Base-by-base conservation (phyloP, 164 flowering plant species). In the Litsea cubeba region DNA sequence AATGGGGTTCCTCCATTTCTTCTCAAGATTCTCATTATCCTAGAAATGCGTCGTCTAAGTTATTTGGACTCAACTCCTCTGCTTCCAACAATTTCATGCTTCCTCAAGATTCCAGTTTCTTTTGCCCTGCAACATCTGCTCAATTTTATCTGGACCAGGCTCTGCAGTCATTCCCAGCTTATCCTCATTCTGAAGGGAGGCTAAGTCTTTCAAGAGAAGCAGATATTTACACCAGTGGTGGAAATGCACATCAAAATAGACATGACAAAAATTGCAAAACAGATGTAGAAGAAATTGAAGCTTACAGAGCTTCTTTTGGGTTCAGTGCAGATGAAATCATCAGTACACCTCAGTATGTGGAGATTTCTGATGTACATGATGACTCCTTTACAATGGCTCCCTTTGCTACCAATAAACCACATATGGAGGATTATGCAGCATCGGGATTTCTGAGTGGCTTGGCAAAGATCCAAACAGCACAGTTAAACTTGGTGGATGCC, bases 301-400 rank as follows among this genome's bases (percentile, higher is more conserved):
- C 99, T 71, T 95, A 93, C 78, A 82, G 99, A 78, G 99, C 97
- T 62, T 95, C 99, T 50, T 95, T 95, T 82, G 99, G 99, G 69
- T 95, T 95, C 84, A 95, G 99, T 84, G 99, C 99, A 49, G 99
- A 95, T 85, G 99, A 95, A 81, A 87, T 92, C 62, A 81, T 89
- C 75, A 85, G 85, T 40, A 89, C 97, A 23, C 77, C 86, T 50
- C 94, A 91, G 1, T 93, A 89, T 81, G 93, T 91, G 65, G 97
- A 95, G 84, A 90, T 90, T 24, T 82, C 94, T 68, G 94, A 91
- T 82, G 88, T 82, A 4, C 65, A 78, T 78, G 98, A 93, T 26
- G 97, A 86, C 64, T 87, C 96, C 15, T 94, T 94, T 76, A 83
- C 88, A 73, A 90, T 89, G 74, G 77, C 81, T 12, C 97, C 97